These are phyloP conservation scores for Hypoxylon cercidicola DNA, from an alignment of 495 filamentous ascomycete genomes.

Conservation along the genomic window DNA sequence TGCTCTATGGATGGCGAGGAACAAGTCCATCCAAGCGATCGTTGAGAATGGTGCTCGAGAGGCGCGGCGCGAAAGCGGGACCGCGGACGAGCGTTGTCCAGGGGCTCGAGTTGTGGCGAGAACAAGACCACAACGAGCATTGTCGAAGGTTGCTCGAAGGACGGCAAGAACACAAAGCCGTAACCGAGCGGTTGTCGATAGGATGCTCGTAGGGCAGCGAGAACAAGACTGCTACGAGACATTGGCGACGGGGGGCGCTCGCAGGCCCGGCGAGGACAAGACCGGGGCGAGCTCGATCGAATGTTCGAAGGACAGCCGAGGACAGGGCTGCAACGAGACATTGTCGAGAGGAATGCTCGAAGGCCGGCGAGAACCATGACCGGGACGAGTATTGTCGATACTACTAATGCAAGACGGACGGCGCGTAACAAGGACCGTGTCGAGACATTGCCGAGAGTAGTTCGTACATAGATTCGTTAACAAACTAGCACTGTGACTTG, in stretches of 20 bases:
- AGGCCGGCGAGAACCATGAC: too few relatives aligned
- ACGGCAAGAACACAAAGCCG: background rate
- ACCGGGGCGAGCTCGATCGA: constrained; percentile 1
- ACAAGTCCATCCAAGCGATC: background rate
- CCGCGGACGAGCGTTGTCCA: background rate
- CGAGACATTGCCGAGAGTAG: constrained; percentile 32
- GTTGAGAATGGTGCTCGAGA: constrained; percentile 1
- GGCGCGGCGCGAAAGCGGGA: constrained; percentile 1
- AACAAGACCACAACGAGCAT: constrained; percentile 4
- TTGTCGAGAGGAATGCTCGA: constrained; percentile 15
- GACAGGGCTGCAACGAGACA: constrained; percentile 14
- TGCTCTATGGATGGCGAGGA: constrained; percentile 1
- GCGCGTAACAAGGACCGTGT: constrained; percentile 22
- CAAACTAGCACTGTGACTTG: constrained; percentile 8
- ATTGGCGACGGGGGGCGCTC: too few relatives aligned
- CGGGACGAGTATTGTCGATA: constrained; percentile 1
- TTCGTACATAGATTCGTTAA: constrained; percentile 13
- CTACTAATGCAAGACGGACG: constrained; percentile 12
- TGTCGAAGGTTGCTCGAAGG: constrained; percentile 3
- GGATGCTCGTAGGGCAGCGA: too few relatives aligned
- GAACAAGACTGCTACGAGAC: too few relatives aligned
- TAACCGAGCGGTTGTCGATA: too few relatives aligned
- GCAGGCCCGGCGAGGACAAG: constrained; percentile 10
- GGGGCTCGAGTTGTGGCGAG: background rate
- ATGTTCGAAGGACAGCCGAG: background rate